Evolutionary conservation across 2,329 filamentous ascomycete species (phyloP).

Genomic region (Phialophora expanda): DNA sequence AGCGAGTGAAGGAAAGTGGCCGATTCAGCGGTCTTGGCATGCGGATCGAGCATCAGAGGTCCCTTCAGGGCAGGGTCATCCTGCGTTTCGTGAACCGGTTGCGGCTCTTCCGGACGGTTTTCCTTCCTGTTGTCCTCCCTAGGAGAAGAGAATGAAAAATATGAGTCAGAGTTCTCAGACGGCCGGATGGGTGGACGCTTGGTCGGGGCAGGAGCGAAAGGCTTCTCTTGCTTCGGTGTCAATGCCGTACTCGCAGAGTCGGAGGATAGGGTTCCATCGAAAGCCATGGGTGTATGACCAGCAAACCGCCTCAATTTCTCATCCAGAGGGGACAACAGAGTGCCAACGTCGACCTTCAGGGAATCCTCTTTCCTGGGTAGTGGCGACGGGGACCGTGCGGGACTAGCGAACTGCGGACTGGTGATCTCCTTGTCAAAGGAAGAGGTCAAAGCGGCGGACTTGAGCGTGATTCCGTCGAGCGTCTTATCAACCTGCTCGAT

Average conservation of each 20-base stretch:
- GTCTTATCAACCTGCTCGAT: slow-evolving; percentile 54
- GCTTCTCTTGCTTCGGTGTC: slow-evolving; percentile 43
- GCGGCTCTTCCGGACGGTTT: slow-evolving; percentile 17
- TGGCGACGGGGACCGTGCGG: slow-evolving; percentile 39
- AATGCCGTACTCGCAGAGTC: slow-evolving; percentile 36
- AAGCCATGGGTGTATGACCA: slow-evolving; percentile 53
- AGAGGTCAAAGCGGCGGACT: slow-evolving; percentile 52
- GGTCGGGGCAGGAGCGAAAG: slow-evolving; percentile 44
- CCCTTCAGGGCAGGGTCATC: slow-evolving; percentile 53
- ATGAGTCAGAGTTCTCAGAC: slow-evolving; percentile 48
- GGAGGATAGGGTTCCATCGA: slow-evolving; percentile 46
- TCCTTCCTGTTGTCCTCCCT: slow-evolving; percentile 20
- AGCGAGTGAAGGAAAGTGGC: slow-evolving; percentile 50
- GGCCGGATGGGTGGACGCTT: slow-evolving; percentile 42
- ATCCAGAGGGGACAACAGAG: slow-evolving; percentile 46
- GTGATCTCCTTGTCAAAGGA: slow-evolving; percentile 52
- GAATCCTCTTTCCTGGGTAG: slow-evolving; percentile 39
- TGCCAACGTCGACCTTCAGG: slow-evolving; percentile 38
- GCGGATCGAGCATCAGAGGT: slow-evolving; percentile 51
- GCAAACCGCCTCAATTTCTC: slow-evolving; percentile 50
- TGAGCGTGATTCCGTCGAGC: slow-evolving; percentile 55
- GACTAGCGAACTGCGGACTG: slow-evolving; percentile 48
- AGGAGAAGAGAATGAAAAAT: slow-evolving; percentile 43
- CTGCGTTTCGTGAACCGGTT: slow-evolving; percentile 40
- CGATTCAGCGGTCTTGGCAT: slow-evolving; percentile 47